Evolutionary conservation across 441 rosid genomes (phyloP).

Genomic region (Erodium trifolium): DNA sequence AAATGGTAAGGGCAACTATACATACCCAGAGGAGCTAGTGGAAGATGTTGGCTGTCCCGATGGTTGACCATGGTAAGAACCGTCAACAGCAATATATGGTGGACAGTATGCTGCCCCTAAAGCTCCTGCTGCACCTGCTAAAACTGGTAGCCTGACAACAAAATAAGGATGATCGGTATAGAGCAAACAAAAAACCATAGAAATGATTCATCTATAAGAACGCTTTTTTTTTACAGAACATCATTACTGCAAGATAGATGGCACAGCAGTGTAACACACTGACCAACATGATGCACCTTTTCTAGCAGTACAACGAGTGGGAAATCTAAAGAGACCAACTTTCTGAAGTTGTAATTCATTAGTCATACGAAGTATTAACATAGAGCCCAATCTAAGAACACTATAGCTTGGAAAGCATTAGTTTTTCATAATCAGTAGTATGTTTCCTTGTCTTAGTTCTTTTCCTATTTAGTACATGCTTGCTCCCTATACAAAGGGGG

Average conservation of each 20-base stretch:
- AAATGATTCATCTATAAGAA: not conserved
- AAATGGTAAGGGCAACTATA: not conserved
- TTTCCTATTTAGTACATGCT: no score
- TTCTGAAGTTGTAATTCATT: not conserved
- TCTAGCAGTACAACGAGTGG: not conserved
- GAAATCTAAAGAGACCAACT: not conserved
- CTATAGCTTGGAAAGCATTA: not conserved
- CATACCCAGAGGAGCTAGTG: conserved; percentile 51
- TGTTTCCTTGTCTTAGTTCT: no score
- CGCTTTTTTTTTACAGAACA: no score
- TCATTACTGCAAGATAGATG: no score
- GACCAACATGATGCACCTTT: not conserved
- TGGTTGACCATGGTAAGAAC: conserved; percentile 53
- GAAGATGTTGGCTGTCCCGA: conserved; percentile 47
- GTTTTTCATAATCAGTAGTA: no score
- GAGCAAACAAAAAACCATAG: not conserved
- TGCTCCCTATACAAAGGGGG: no score
- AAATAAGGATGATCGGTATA: not conserved
- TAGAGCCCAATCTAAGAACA: not conserved
- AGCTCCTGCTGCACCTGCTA: conserved; percentile 74
- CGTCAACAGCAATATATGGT: conserved; percentile 65
- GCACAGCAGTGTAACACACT: no score
- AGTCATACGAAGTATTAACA: not conserved
- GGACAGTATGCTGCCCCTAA: conserved; percentile 74
- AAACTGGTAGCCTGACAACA: conserved; percentile 62